These are phyloP conservation scores for Lolium rigidum DNA, from an alignment of 176 grass and related monocot species.

Conservation along the genomic window DNA sequence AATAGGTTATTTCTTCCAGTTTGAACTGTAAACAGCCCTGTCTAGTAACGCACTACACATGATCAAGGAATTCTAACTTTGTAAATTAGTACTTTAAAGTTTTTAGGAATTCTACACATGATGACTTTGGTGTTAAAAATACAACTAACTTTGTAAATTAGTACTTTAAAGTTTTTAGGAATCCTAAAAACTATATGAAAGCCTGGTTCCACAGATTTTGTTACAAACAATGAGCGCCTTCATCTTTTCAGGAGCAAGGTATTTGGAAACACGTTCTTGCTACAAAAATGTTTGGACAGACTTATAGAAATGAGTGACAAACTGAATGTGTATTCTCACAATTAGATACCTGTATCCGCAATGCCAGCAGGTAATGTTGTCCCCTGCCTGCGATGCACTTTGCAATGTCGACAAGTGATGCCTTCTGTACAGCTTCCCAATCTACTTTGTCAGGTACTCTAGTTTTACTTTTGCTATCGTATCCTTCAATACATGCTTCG, in stretches of 20 bases:
- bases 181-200: neutral
- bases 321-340: neutral
- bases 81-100: neutral
- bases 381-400: conserved; percentile 48
- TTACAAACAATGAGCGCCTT: conserved; percentile 4
- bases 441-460: conserved; percentile 41
- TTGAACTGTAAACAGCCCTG: neutral
- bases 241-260: conserved; percentile 13
- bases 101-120: neutral
- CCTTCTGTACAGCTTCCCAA: conserved; percentile 46
- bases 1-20: neutral
- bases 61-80: neutral
- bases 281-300: conserved; percentile 4
- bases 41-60: neutral
- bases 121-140: neutral
- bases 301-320: conserved; percentile 12
- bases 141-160: neutral
- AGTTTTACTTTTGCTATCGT: neutral
- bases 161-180: neutral
- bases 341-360: conserved; percentile 49
- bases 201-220: neutral
- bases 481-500: conserved; percentile 48
- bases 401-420: conserved; percentile 33
- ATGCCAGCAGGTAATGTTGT: conserved; percentile 52
- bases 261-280: conserved; percentile 28